phyloP scores from a whole-genome alignment of 192 early-diverging fungal genomes.

The Lobosporangium transversale region DNA sequence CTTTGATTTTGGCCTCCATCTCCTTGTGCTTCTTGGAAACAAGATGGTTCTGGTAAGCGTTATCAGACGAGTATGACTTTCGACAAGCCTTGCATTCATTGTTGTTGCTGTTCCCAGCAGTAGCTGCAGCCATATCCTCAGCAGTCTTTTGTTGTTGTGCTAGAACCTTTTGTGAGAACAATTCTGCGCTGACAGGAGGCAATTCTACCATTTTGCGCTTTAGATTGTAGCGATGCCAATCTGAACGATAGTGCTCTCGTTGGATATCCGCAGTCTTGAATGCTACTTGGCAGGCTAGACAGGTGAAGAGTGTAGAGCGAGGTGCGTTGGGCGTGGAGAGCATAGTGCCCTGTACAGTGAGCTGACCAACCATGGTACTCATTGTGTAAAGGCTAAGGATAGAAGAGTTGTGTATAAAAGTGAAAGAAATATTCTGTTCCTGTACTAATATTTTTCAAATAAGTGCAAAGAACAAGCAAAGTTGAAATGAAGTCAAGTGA shows the following conservation, averaged over 20 bases:
- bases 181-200: constrained; percentile 83
- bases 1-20: constrained; percentile 61
- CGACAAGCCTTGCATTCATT: constrained; percentile 64
- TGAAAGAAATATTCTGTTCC: background rate
- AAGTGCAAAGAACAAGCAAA: no score
- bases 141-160: constrained; percentile 45
- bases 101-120: constrained; percentile 35
- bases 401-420: background rate
- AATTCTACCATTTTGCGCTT: constrained; percentile 96
- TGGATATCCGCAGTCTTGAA: constrained; percentile 91
- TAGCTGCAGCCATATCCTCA: constrained; percentile 33
- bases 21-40: constrained; percentile 97
- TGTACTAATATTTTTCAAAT: no score
- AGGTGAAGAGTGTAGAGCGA: constrained; percentile 75
- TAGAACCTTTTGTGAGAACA: constrained; percentile 79
- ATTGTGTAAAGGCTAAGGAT: constrained; percentile 12
- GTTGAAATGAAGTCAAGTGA: no score
- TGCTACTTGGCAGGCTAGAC: constrained; percentile 92
- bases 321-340: constrained; percentile 49
- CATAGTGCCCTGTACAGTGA: constrained; percentile 31
- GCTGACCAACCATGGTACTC: constrained; percentile 27
- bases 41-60: constrained; percentile 90
- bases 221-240: constrained; percentile 99
- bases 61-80: constrained; percentile 81
- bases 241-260: constrained; percentile 90